Conservation (phyloP, 2,329 filamentous ascomycete genomes). For the Verticillium klebahnii region DNA sequence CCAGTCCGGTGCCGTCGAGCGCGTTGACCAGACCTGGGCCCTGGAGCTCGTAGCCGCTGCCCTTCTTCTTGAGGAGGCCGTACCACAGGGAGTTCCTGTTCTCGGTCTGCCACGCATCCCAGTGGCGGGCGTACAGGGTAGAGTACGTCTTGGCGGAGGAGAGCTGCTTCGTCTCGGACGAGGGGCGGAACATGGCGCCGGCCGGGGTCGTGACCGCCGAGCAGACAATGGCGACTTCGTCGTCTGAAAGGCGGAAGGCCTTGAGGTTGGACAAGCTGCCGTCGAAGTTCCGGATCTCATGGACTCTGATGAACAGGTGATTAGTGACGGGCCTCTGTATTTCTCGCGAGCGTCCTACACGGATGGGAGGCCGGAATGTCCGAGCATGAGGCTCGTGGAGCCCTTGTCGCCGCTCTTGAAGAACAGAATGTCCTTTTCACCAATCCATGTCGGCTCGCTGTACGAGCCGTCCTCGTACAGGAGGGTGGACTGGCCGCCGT, state of each 20-base stretch:
- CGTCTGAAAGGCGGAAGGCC: constrained; percentile 42
- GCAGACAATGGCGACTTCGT: constrained; percentile 49
- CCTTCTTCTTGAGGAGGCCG: constrained; percentile 49
- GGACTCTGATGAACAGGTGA: constrained; percentile 14
- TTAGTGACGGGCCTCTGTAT: constrained; percentile 4
- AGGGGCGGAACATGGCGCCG: constrained; percentile 65
- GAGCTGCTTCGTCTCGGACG: constrained; percentile 52
- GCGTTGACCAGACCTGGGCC: constrained; percentile 54
- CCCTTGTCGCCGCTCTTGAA: constrained; percentile 46
- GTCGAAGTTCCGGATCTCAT: constrained; percentile 43
- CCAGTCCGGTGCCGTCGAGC: constrained; percentile 53
- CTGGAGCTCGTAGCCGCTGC: constrained; percentile 35
- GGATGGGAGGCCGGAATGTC: constrained; percentile 27
- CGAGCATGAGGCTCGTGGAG: constrained; percentile 40
- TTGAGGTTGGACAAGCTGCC: constrained; percentile 57
- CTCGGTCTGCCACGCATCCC: constrained; percentile 70
- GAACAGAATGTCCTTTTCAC: constrained; percentile 56
- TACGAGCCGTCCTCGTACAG: constrained; percentile 62
- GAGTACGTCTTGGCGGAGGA: constrained; percentile 69
- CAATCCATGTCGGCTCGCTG: constrained; percentile 73
- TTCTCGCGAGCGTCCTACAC: constrained; percentile 25
- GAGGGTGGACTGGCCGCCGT: constrained; percentile 58
- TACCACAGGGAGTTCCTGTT: constrained; percentile 72
- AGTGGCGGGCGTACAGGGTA: constrained; percentile 74
- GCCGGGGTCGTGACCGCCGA: constrained; percentile 63